These are phyloP conservation scores for Ogataea methanolica DNA, from an alignment of 805 yeast species.

Conservation along the genomic window DNA sequence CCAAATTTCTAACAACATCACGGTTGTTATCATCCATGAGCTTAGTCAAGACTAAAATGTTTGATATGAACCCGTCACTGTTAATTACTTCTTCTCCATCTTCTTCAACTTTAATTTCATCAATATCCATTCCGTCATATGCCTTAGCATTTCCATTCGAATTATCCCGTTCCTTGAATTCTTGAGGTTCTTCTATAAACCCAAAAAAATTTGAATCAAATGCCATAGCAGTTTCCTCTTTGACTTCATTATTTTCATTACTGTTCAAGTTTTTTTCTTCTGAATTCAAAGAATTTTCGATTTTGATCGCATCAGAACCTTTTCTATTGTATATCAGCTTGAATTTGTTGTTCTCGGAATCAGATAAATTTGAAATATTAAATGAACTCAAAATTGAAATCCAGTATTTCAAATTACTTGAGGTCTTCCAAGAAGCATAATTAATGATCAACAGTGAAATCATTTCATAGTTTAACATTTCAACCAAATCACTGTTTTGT, in stretches of 20 bases:
- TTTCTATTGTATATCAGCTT: constrained; percentile 18
- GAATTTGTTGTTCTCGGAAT: constrained; percentile 12
- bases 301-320: constrained; percentile 5
- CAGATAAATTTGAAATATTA: background rate
- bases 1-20: constrained; percentile 13
- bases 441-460: constrained; percentile 20
- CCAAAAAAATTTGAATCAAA: constrained; percentile 28
- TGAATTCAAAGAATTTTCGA: constrained; percentile 2
- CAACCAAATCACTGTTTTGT: constrained; percentile 12
- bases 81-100: background rate
- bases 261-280: background rate
- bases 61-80: constrained; percentile 16
- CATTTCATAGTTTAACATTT: constrained; percentile 19
- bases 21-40: constrained; percentile 3
- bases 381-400: constrained; percentile 12
- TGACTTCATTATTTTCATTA: constrained; percentile 1
- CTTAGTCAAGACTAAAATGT: constrained; percentile 15
- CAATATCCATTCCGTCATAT: constrained; percentile 4
- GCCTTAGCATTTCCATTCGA: background rate
- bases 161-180: constrained; percentile 1
- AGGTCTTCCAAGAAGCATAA: constrained; percentile 19
- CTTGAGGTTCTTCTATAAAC: constrained; percentile 26
- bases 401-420: constrained; percentile 20
- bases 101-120: constrained; percentile 2
- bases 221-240: constrained; percentile 14